Base-by-base conservation (phyloP, 1,284 basidiomycete genomes). In the Pterulicium gracile region DNA sequence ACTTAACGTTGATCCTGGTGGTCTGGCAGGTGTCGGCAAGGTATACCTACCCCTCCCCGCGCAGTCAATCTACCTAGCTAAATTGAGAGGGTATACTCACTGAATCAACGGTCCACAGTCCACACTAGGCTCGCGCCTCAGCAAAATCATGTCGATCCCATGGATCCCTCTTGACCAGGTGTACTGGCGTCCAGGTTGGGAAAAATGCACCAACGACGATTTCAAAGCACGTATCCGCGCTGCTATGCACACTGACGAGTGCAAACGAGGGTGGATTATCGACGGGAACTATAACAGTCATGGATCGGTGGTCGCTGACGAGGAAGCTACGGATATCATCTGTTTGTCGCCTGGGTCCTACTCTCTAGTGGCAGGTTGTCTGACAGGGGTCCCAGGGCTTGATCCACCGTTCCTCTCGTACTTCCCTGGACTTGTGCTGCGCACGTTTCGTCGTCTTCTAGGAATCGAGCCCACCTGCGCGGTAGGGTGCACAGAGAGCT, bases 401-500 rank as follows among this genome's bases (percentile, higher is more conserved):
- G 77, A 81, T 54, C 77, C 78, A 14, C 81, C 81, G 5, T 62
- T 82, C 40, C 20, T 60, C 4, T 58, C 73, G 14, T 81, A 79
- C 60, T 68, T 82, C 47, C 74, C 77, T 34, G 72, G 79, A 14
- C 52, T 81, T 17, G 51, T 71, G 47, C 48, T 62, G 45, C 69
- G 79, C 41, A 81, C 79, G 0, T 54, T 79, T 21, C 55, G 62
- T 48, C 73, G 79, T 17, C 51, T 79, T 12, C 45, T 78, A 22
- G 51, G 67, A 2, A 46, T 67, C 17, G 45, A 43, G 3, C 56
- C 57, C 1, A 57, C 67, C 1, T 80, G 79, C 56, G 71, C 71
- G 23, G 62, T 68, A 19, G 79, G 74, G 1, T 81, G 79, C 56
- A n/a, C 41, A 7, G 77, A 82, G 50, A 58, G 48, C 7, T 52